These are phyloP conservation scores for Corymbia calophylla DNA, from an alignment of 441 rosid species.

Conservation along the genomic window DNA sequence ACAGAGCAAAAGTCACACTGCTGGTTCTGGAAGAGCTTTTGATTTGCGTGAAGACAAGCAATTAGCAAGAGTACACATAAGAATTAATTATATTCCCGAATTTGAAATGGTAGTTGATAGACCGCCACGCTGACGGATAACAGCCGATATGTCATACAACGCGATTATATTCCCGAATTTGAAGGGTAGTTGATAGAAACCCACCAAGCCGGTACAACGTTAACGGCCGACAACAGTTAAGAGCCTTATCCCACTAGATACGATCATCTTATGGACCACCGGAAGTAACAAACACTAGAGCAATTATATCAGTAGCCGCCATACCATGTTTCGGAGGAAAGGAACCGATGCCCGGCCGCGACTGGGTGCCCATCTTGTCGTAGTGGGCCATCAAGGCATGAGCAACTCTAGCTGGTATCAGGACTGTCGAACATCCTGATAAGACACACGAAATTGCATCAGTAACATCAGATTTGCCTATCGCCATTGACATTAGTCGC, in stretches of 20 bases:
- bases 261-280: neutral
- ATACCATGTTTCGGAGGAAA: constrained; percentile 37
- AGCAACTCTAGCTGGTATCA: constrained; percentile 57
- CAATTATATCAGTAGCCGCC: neutral
- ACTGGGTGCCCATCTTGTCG: constrained; percentile 52
- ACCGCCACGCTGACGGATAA: neutral
- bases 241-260: neutral
- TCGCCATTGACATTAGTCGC: neutral
- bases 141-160: neutral
- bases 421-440: constrained; percentile 45
- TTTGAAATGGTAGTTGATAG: neutral
- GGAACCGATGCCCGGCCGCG: constrained; percentile 23
- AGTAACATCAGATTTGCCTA: neutral
- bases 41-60: neutral
- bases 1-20: neutral
- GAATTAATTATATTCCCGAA: neutral
- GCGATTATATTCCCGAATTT: neutral
- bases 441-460: neutral
- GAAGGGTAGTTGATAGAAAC: neutral
- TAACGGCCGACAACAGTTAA: neutral
- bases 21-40: neutral
- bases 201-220: neutral
- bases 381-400: constrained; percentile 33
- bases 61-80: neutral
- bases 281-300: neutral